Evolutionary conservation across 2,329 filamentous ascomycete genomes (phyloP).

Genomic region (Colletotrichum sp.): DNA sequence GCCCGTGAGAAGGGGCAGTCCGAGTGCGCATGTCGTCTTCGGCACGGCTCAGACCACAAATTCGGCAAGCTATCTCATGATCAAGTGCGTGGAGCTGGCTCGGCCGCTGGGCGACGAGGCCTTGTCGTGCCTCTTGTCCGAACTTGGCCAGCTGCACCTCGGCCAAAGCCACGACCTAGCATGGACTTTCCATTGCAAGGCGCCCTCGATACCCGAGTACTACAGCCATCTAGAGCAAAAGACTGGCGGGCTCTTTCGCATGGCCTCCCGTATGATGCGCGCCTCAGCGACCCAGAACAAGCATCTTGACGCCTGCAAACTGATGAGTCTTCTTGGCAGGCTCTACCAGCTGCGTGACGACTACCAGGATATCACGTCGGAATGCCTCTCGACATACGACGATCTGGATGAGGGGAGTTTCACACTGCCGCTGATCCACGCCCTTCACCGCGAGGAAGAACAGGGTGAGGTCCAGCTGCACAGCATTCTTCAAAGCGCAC

Average conservation of each 20-base stretch:
- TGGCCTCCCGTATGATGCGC: not conserved
- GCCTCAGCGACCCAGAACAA: not conserved
- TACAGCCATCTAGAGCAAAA: conserved; percentile 16
- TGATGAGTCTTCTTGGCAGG: conserved; percentile 2
- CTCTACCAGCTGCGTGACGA: not conserved
- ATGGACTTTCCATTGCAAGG: conserved; percentile 25
- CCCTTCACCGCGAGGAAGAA: not conserved
- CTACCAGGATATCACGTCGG: not conserved
- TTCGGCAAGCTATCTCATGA: conserved; percentile 32
- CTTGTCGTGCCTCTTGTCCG: conserved; percentile 15
- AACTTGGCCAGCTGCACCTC: conserved; percentile 20
- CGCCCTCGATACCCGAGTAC: conserved; percentile 29
- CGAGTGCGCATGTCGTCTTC: conserved; percentile 39
- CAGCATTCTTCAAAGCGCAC: not conserved
- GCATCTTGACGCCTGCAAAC: not conserved
- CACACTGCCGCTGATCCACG: conserved; percentile 1
- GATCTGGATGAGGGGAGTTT: not conserved
- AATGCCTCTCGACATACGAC: not conserved
- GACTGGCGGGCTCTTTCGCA: not conserved
- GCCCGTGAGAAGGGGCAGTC: conserved; percentile 33
- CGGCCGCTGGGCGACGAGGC: conserved; percentile 23
- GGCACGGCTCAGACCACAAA: conserved; percentile 41
- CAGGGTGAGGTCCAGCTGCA: not conserved
- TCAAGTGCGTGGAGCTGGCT: conserved; percentile 22
- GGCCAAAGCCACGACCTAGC: conserved; percentile 32